These are phyloP conservation scores for Condylostoma magnum DNA, from an alignment of 169 alveolate genomes.

Conservation along the genomic window DNA sequence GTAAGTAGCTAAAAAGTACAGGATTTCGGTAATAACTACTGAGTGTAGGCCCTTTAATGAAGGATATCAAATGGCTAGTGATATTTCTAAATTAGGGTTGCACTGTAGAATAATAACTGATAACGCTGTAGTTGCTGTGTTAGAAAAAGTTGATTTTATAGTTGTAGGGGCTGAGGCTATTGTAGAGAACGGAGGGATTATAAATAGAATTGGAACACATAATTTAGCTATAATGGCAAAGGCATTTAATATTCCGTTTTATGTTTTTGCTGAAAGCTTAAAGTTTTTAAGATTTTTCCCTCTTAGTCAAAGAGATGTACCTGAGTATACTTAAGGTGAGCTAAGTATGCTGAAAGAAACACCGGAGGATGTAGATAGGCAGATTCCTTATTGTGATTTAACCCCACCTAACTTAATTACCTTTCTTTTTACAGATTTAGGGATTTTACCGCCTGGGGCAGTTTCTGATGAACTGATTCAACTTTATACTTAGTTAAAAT, in stretches of 20 bases:
- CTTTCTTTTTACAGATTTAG: conserved; percentile 76
- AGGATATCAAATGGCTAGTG: conserved; percentile 47
- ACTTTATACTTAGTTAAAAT: conserved; percentile 53
- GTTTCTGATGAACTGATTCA: conserved; percentile 80
- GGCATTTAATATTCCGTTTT: conserved; percentile 69
- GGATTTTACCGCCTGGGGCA: conserved; percentile 83
- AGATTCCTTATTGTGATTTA: conserved; percentile 52
- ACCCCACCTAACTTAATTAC: conserved; percentile 83
- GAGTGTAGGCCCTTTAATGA: conserved; percentile 63
- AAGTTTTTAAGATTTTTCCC: conserved; percentile 74
- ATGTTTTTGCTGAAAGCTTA: conserved; percentile 74
- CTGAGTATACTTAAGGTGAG: background rate
- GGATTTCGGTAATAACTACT: conserved; percentile 54
- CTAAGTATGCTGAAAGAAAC: background rate
- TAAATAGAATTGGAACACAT: conserved; percentile 79
- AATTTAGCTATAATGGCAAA: conserved; percentile 70
- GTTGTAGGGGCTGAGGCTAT: conserved; percentile 82
- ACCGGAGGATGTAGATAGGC: background rate
- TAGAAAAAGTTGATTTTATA: conserved; percentile 68
- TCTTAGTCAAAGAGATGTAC: conserved; percentile 61
- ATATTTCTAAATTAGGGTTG: conserved; percentile 46
- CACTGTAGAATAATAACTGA: conserved; percentile 61
- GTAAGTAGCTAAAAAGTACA: conserved; percentile 49
- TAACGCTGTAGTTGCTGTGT: conserved; percentile 64
- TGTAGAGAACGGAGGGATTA: conserved; percentile 87